Percentiles rank a stretch among this genome's conserved stretches.
These are phyloP conservation scores for Cerioporus squamosus DNA, from an alignment of 1,284 basidiomycete genomes.

Conservation along the genomic window DNA sequence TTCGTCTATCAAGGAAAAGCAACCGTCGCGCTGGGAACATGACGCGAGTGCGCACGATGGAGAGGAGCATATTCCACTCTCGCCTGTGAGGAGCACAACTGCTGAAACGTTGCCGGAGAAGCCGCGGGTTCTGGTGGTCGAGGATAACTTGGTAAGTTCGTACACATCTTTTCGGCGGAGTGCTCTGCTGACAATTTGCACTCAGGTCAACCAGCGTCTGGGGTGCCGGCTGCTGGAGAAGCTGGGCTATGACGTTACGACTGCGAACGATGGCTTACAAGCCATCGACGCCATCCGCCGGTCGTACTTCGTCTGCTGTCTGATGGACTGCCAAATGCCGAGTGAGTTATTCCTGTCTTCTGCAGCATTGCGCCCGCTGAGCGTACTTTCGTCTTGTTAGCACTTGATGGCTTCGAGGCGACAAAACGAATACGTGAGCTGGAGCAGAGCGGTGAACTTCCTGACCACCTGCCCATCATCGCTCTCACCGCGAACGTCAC, in stretches of 20 bases:
- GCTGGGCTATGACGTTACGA: conserved; percentile 33
- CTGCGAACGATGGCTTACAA: conserved; percentile 33
- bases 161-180: not conserved
- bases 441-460: conserved; percentile 29
- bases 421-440: conserved; percentile 31
- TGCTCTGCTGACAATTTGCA: no score
- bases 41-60: not conserved
- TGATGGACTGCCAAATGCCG: conserved; percentile 38
- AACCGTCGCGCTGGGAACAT: not conserved
- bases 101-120: not conserved
- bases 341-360: conserved; percentile 12
- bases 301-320: conserved; percentile 28
- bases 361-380: not conserved
- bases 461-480: conserved; percentile 32
- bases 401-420: conserved; percentile 34
- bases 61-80: not conserved
- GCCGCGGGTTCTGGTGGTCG: conserved; percentile 30
- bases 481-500: conserved; percentile 38
- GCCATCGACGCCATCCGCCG: conserved; percentile 28
- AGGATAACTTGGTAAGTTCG: conserved; percentile 32
- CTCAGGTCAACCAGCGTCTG: conserved; percentile 34
- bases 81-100: not conserved
- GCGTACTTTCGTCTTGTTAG: not conserved
- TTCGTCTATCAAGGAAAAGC: conserved; percentile 10
- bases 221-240: conserved; percentile 34